These are phyloP conservation scores for Scheffersomyces parashehatae DNA, from an alignment of 1,139 yeast genomes.

Conservation along the genomic window DNA sequence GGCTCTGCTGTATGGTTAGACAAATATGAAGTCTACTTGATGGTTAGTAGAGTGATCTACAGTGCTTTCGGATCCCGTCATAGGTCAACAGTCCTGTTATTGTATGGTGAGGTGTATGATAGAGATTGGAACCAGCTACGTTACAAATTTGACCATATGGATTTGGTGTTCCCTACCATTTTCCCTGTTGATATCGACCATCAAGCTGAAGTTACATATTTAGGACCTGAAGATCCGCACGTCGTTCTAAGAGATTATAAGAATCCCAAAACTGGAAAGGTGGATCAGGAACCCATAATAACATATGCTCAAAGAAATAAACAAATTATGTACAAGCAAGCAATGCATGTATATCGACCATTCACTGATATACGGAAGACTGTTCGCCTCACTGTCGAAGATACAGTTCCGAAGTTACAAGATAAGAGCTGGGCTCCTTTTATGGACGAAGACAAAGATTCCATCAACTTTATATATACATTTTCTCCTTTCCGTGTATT, in stretches of 20 bases:
- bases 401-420: constrained; percentile 7
- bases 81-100: constrained; percentile 13
- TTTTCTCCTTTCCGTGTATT: background rate
- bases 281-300: constrained; percentile 14
- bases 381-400: background rate
- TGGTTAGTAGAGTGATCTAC: constrained; percentile 15
- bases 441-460: constrained; percentile 5
- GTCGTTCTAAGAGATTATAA: constrained; percentile 9
- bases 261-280: constrained; percentile 5
- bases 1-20: constrained; percentile 19
- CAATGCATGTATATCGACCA: constrained; percentile 14
- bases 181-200: constrained; percentile 9
- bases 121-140: constrained; percentile 16
- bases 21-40: constrained; percentile 15
- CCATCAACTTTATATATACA: background rate
- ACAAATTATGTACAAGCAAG: constrained; percentile 10
- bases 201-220: constrained; percentile 6
- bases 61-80: constrained; percentile 8
- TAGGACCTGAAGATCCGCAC: constrained; percentile 15
- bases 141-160: constrained; percentile 4
- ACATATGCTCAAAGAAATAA: constrained; percentile 12
- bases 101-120: constrained; percentile 16
- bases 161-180: constrained; percentile 7
- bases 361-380: constrained; percentile 1
- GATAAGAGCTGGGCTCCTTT: constrained; percentile 18